Evolutionary conservation across 257 asterid species (phyloP).

Genomic region (Eucommia ulmoides): DNA sequence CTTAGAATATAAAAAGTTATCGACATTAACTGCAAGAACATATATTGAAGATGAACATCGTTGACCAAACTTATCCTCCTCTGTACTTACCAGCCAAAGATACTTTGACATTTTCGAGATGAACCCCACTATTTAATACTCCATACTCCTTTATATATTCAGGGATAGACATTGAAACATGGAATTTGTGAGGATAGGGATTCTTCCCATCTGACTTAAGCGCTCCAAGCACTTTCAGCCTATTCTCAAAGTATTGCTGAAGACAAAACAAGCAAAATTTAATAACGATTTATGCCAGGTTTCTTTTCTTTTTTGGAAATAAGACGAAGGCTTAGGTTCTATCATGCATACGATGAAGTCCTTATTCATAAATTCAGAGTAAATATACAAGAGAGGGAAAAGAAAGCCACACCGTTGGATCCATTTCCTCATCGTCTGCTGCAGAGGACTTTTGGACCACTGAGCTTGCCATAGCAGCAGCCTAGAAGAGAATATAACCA

Average conservation of each 20-base stretch:
- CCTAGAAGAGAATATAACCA: too few species aligned
- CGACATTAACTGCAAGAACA: not conserved
- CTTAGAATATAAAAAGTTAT: not conserved
- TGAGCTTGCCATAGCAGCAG: conserved; percentile 24
- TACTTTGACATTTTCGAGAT: not conserved
- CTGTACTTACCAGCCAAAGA: not conserved
- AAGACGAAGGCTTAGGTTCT: not conserved
- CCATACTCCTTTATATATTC: conserved; percentile 26
- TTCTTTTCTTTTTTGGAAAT: not conserved
- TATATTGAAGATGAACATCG: not conserved
- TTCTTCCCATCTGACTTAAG: conserved; percentile 54
- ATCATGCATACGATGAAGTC: not conserved
- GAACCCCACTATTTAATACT: not conserved
- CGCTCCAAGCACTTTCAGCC: conserved; percentile 44
- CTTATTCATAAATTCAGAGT: not conserved
- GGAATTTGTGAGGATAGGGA: conserved; percentile 76
- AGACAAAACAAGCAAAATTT: conserved; percentile 2
- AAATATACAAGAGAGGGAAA: not conserved
- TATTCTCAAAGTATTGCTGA: conserved; percentile 77
- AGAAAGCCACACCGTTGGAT: conserved; percentile 45
- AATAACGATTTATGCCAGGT: not conserved
- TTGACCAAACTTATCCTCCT: not conserved
- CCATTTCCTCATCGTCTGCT: conserved; percentile 64
- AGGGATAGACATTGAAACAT: conserved; percentile 30
- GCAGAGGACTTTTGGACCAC: conserved; percentile 38